Conservation (phyloP, 805 yeast genomes). For the Suhomyces xylopsoci region DNA sequence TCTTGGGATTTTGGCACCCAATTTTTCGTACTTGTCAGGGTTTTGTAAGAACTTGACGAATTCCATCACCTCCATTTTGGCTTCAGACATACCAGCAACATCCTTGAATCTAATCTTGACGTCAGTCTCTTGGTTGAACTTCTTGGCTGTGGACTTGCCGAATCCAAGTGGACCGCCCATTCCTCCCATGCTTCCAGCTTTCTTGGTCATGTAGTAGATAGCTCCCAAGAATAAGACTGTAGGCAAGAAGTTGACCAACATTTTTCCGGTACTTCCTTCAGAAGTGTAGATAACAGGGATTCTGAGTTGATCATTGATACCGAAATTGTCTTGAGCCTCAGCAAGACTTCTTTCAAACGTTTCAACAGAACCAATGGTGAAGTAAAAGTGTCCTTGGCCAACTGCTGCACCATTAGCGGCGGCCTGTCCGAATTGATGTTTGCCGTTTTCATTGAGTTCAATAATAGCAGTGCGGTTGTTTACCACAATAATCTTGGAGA, state of each 20-base stretch:
- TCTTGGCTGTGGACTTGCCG: slow-evolving; percentile 88
- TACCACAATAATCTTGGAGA: slow-evolving; percentile 67
- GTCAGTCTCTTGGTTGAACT: slow-evolving; percentile 88
- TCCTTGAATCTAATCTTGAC: slow-evolving; percentile 86
- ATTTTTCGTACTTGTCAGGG: slow-evolving; percentile 83
- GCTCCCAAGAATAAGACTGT: slow-evolving; percentile 87
- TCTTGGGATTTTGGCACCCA: slow-evolving; percentile 97
- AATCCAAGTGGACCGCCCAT: slow-evolving; percentile 78
- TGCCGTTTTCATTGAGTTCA: slow-evolving; percentile 60
- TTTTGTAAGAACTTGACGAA: slow-evolving; percentile 90
- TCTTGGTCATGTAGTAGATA: slow-evolving; percentile 74
- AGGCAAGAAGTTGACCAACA: slow-evolving; percentile 77
- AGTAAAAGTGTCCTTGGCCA: slow-evolving; percentile 39
- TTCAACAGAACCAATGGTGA: slow-evolving; percentile 87
- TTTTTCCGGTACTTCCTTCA: slow-evolving; percentile 63
- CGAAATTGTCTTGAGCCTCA: slow-evolving; percentile 68
- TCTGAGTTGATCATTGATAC: slow-evolving; percentile 58
- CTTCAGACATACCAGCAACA: slow-evolving; percentile 97
- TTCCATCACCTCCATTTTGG: slow-evolving; percentile 97
- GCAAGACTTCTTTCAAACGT: slow-evolving; percentile 78
- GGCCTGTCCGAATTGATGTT: slow-evolving; percentile 35
- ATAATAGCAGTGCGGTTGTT: slow-evolving; percentile 77
- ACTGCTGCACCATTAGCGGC: not conserved
- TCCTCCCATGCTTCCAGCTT: slow-evolving; percentile 66
- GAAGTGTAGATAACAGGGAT: slow-evolving; percentile 79